A percentile compares a stretch with the other conserved stretches of the same genome.
These are phyloP conservation scores for Phytophthora capsici DNA, from an alignment of 352 stramenopile genomes.

Conservation along the genomic window DNA sequence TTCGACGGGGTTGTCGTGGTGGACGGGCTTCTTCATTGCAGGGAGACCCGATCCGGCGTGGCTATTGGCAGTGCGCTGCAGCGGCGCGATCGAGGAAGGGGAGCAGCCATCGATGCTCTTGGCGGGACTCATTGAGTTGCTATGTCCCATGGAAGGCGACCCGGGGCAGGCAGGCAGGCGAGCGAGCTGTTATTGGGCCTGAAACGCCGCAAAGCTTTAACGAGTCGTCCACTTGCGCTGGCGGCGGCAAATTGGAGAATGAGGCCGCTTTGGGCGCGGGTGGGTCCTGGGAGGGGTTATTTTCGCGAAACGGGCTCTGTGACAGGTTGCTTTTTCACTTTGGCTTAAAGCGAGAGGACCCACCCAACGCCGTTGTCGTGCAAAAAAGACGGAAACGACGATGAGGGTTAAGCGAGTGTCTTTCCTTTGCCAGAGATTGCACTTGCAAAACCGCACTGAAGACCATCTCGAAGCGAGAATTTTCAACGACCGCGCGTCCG, in stretches of 20 bases:
- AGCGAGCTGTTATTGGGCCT: constrained; percentile 15
- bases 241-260: constrained; percentile 59
- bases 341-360: constrained; percentile 22
- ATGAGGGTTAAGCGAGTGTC: constrained; percentile 26
- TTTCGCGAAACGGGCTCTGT: constrained; percentile 37
- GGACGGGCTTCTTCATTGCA: constrained; percentile 44
- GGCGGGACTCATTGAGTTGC: constrained; percentile 50
- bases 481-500: constrained; percentile 22
- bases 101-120: constrained; percentile 32
- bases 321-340: constrained; percentile 19
- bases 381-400: constrained; percentile 41
- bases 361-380: constrained; percentile 4
- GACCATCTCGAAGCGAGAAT: constrained; percentile 26
- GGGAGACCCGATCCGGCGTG: constrained; percentile 11
- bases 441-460: constrained; percentile 20
- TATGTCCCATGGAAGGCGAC: constrained; percentile 40
- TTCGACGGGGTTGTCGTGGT: constrained; percentile 55
- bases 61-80: constrained; percentile 10
- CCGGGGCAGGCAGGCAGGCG: not conserved
- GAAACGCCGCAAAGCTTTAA: constrained; percentile 16
- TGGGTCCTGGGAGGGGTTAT: constrained; percentile 32
- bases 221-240: constrained; percentile 40
- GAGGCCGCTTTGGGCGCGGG: constrained; percentile 30
- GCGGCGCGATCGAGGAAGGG: constrained; percentile 8
- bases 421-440: constrained; percentile 22